Base-by-base conservation (phyloP, 352 stramenopile genomes). In the Blastocystis sp. region DNA sequence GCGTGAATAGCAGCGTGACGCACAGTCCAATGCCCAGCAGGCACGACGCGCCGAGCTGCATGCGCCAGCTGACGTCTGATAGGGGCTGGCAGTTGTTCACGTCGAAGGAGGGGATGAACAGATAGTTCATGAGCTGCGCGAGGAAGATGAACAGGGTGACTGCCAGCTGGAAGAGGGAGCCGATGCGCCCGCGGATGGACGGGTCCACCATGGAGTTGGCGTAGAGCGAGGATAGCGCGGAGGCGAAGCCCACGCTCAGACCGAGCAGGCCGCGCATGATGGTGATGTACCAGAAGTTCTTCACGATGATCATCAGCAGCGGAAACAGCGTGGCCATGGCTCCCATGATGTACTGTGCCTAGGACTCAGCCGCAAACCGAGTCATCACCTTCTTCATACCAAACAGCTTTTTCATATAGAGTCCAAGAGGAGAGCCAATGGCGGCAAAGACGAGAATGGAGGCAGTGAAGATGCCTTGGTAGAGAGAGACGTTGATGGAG, bases 401-500 rank as follows among this genome's bases (percentile, higher is more conserved):
- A 43, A 21, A 57, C n/a, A 52, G 28, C 45, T 87, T 69, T n/a
- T 42, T 62, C 9, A 87, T 78, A 19, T 28, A 87, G 71, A 87
- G 52, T 42, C 62, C 62, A 7, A 87, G 59, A 65, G 77, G 77
- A 78, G 77, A 87, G 24, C 77, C 77, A 76, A 87, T 64, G 24
- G 77, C 52, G 2, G 77, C 77, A 77, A 87, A 78, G 10, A 87
- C 65, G 17, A 87, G 59, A 24, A 87, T 87, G 3, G 48, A 38
- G 2, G 77, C 38, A 24, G 62, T 87, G n/a, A 87, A 87, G 34
- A 84, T 24, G 42, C 74, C 74, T 64, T 81, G 71, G 66, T 81
- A 81, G 21, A 81, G 48, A 24, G 71, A 81, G 14, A 81, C 40
- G 66, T 52, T 52, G 43, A 57, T 65, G 17, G 48, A 45, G 17